These are phyloP conservation scores for Cynanchum wilfordii DNA, from an alignment of 257 asterid species.

Conservation along the genomic window DNA sequence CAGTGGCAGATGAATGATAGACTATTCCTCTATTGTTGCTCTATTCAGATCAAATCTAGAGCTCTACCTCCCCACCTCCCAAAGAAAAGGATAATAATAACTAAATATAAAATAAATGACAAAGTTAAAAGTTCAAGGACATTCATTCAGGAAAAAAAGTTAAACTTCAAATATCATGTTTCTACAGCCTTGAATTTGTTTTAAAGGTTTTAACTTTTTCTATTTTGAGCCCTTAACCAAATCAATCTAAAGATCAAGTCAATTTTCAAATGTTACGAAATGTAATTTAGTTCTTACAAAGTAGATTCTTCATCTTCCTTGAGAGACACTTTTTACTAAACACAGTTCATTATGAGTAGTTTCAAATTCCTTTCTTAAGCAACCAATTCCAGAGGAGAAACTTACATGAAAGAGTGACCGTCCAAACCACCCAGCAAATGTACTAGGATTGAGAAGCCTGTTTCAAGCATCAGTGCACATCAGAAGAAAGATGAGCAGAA, in stretches of 20 bases:
- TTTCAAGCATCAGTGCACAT: slow-evolving; percentile 21
- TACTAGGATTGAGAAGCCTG: slow-evolving; percentile 99
- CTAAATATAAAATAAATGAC: not conserved
- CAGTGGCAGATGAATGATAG: not conserved
- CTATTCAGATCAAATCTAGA: no score
- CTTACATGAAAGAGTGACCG: slow-evolving; percentile 98
- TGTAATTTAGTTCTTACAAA: not conserved
- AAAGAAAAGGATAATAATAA: not conserved
- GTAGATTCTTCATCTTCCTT: not conserved
- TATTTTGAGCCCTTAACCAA: not conserved
- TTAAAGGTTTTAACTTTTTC: not conserved
- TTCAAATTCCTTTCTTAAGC: not conserved
- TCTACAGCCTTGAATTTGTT: not conserved
- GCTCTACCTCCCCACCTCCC: not conserved
- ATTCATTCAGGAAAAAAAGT: not conserved
- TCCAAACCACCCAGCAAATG: slow-evolving; percentile 99
- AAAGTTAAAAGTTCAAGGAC: not conserved
- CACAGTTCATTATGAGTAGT: not conserved
- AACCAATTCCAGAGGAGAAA: slow-evolving; percentile 17
- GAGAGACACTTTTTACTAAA: not conserved
- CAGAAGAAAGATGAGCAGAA: slow-evolving; percentile 12
- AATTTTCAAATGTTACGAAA: not conserved
- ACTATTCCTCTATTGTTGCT: not conserved
- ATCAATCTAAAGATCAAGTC: not conserved
- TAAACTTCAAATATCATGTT: not conserved